Evolutionary conservation across 495 filamentous ascomycete genomes (phyloP), one percentile per base, ranked within the genome.

Genomic region (Penicillium ochrochloron): DNA sequence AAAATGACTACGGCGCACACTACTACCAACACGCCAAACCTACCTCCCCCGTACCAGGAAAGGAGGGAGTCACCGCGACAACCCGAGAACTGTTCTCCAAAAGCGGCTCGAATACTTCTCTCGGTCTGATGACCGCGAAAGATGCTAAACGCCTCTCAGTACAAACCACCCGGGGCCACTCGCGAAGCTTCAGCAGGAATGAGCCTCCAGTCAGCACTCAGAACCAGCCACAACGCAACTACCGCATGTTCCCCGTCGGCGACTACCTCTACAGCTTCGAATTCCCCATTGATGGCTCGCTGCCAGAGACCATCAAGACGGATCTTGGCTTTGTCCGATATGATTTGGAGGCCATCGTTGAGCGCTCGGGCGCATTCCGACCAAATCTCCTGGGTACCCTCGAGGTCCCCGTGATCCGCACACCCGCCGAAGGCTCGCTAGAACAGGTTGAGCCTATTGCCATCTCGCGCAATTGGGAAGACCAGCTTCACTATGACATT

Each of bases 401-500:
- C 74, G 96, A 98, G 73, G 88, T 99, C 11, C 86, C 85, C 5
- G 85, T 99, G 50, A 91, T 99, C 31, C 89, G 95, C 17, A 89
- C 94, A 2, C 95, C 95, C 0, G 88, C 94, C 19, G 93, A 98
- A 78, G 86, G 93, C 54, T 98, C 94, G 5, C 80, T 98, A 55
- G 96, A 99, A 71, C 91, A 93, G 75, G 88, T 94, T 29, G 95
- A 99, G 71, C 95, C 95, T 15, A 99, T 99, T 74, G 94, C 94
- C 23, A 98, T 99, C 69, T 97, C 92, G 58, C 84, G 95, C 27
- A 94, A 93, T 60, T 99, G 95, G 95, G 95, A 99, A 70, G 96
- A 99, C 70, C 95, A 99, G 70, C 84, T 99, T 35, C 94, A 97
- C 70, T 99, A 99, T 76, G 95, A 99, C 69, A 99, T 99, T 63